phyloP scores from a whole-genome alignment of 768 basidiomycete genomes.

The Cystofilobasidium macerans region DNA sequence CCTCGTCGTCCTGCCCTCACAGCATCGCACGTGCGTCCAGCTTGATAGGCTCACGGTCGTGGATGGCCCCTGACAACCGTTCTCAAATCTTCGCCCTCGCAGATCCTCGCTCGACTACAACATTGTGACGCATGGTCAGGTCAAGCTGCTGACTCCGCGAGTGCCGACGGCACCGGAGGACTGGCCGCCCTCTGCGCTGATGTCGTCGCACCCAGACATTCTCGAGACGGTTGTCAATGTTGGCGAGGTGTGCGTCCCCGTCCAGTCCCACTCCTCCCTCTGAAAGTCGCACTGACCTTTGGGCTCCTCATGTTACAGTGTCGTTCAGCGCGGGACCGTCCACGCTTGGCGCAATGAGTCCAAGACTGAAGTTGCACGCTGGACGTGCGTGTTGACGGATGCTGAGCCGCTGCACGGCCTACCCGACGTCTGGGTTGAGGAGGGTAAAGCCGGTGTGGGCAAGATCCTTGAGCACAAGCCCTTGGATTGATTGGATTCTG shows the following conservation, averaged over 20 bases:
- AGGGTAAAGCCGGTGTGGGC: not conserved
- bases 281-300: not conserved
- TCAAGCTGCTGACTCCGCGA: constrained; percentile 15
- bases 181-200: constrained; percentile 14
- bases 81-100: not conserved
- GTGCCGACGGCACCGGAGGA: constrained; percentile 12
- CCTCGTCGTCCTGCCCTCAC: not conserved
- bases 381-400: constrained; percentile 21
- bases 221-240: constrained; percentile 8
- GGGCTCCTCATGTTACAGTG: not conserved
- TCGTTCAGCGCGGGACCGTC: constrained; percentile 23
- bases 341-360: constrained; percentile 25
- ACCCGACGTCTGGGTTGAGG: constrained; percentile 21
- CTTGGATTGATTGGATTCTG: too few species aligned
- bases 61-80: too few species aligned
- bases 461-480: constrained; percentile 1
- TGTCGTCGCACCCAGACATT: constrained; percentile 3
- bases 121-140: constrained; percentile 16
- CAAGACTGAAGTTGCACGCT: not conserved
- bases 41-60: too few species aligned
- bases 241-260: constrained; percentile 15
- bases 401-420: constrained; percentile 6
- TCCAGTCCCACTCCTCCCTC: not conserved
- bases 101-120: constrained; percentile 23
- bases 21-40: not conserved